These are phyloP conservation scores for Ananas comosus DNA, from an alignment of 176 grass and related monocot species.

Conservation along the genomic window DNA sequence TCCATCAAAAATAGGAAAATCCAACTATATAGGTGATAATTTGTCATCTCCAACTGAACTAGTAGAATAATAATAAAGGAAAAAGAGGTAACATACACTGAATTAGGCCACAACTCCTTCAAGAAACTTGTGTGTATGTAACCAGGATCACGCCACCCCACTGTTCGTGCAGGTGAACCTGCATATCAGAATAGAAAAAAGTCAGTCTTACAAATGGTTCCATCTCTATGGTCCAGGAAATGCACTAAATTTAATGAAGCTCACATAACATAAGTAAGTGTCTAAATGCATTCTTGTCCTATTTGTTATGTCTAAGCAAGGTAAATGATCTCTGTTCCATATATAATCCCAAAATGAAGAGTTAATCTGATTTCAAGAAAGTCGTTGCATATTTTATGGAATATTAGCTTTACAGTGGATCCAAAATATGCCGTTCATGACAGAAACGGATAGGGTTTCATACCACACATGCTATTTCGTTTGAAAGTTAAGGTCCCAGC, in stretches of 20 bases:
- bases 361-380: too few species aligned
- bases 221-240: neutral
- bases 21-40: neutral
- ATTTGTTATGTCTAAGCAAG: too few species aligned
- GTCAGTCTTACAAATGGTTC: neutral
- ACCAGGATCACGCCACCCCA: conserved; percentile 91
- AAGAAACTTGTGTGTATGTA: conserved; percentile 88
- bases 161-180: conserved; percentile 82
- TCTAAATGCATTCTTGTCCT: too few species aligned
- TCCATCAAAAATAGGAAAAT: neutral
- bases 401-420: neutral
- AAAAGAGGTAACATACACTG: conserved; percentile 36
- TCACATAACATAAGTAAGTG: neutral
- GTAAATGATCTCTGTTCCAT: too few species aligned
- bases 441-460: conserved; percentile 22
- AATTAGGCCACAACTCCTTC: conserved; percentile 83
- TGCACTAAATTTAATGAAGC: neutral
- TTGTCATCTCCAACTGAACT: neutral
- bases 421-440: conserved; percentile 1
- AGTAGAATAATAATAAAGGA: conserved; percentile 2
- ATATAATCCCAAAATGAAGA: too few species aligned
- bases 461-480: conserved; percentile 73
- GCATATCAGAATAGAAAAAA: conserved; percentile 17
- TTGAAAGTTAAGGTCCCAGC: conserved; percentile 75
- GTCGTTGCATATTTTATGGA: neutral